phyloP scores from a whole-genome alignment of 768 basidiomycete species.

The Coprinopsis strossmayeri region DNA sequence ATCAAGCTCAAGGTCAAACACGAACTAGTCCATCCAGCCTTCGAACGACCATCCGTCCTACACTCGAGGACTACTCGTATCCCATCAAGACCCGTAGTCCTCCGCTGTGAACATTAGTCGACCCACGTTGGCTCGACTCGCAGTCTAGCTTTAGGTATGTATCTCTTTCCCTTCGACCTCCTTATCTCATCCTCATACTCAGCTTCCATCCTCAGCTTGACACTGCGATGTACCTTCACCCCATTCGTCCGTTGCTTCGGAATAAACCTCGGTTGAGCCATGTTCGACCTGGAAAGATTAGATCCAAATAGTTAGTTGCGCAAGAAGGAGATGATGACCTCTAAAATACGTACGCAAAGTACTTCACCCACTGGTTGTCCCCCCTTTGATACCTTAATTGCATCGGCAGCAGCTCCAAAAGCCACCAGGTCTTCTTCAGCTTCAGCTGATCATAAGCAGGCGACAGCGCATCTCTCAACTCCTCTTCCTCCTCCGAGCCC shows the following conservation, averaged over 20 bases:
- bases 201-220: slow-evolving; percentile 49
- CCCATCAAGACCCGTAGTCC: no score
- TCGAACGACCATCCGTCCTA: no score
- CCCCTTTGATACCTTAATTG: slow-evolving; percentile 30
- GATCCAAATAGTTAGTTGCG: not conserved
- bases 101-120: no score
- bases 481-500: slow-evolving; percentile 54
- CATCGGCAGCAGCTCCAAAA: slow-evolving; percentile 52
- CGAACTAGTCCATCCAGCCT: no score
- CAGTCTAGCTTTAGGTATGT: slow-evolving; percentile 19
- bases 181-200: slow-evolving; percentile 26
- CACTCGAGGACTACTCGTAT: no score
- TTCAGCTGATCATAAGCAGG: slow-evolving; percentile 56
- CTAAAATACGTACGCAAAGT: slow-evolving; percentile 23
- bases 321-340: not conserved
- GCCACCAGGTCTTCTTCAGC: slow-evolving; percentile 52
- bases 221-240: slow-evolving; percentile 46
- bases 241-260: slow-evolving; percentile 31
- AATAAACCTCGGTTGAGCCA: slow-evolving; percentile 31
- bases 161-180: slow-evolving; percentile 22
- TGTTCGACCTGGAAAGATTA: slow-evolving; percentile 25
- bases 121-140: slow-evolving; percentile 19
- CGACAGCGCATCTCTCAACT: slow-evolving; percentile 49
- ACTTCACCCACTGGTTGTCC: slow-evolving; percentile 30
- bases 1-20: no score